Percentiles rank a stretch among this genome's conserved stretches.
These are phyloP conservation scores for Aureobasidium sp. DNA, from an alignment of 2,329 filamentous ascomycete genomes.

Conservation along the genomic window DNA sequence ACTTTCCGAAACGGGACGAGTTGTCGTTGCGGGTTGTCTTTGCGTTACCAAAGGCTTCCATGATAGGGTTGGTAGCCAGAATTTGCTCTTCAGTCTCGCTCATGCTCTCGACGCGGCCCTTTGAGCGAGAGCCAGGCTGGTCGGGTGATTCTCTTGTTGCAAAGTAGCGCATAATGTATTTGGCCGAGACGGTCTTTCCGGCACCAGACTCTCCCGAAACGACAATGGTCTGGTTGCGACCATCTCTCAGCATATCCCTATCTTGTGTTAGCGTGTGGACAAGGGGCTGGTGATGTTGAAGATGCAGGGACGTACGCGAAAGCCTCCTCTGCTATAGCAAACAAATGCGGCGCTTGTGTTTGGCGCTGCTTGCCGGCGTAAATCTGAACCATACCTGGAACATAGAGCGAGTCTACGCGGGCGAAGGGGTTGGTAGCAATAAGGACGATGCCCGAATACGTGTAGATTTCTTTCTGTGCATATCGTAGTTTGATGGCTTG, in stretches of 20 bases:
- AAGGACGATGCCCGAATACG: conserved; percentile 95
- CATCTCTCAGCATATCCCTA: conserved; percentile 93
- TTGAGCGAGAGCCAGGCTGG: conserved; percentile 67
- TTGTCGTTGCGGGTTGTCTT: conserved; percentile 99
- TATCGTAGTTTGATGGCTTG: conserved; percentile 97
- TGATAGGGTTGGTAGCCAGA: conserved; percentile 94
- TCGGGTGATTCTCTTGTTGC: conserved; percentile 92
- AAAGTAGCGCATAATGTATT: conserved; percentile 99
- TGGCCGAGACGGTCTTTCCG: conserved; percentile 97
- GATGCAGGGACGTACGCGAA: conserved; percentile 62
- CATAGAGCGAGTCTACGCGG: conserved; percentile 93
- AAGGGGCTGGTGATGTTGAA: not conserved
- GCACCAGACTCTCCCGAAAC: conserved; percentile 99
- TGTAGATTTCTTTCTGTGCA: conserved; percentile 98
- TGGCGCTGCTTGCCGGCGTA: conserved; percentile 96
- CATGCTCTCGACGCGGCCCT: conserved; percentile 70
- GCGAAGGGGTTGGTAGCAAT: conserved; percentile 99
- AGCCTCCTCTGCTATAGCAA: conserved; percentile 97
- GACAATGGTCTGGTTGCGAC: conserved; percentile 94
- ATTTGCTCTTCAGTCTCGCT: conserved; percentile 99
- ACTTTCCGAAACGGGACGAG: conserved; percentile 97
- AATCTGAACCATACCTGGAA: conserved; percentile 98
- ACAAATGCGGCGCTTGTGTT: conserved; percentile 94
- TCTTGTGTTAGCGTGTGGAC: not conserved
- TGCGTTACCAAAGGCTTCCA: conserved; percentile 99